Percentiles rank a stretch among this genome's conserved stretches.
These are phyloP conservation scores for Chytriomyces confervae DNA, from an alignment of 192 early-diverging fungal species.

Conservation along the genomic window DNA sequence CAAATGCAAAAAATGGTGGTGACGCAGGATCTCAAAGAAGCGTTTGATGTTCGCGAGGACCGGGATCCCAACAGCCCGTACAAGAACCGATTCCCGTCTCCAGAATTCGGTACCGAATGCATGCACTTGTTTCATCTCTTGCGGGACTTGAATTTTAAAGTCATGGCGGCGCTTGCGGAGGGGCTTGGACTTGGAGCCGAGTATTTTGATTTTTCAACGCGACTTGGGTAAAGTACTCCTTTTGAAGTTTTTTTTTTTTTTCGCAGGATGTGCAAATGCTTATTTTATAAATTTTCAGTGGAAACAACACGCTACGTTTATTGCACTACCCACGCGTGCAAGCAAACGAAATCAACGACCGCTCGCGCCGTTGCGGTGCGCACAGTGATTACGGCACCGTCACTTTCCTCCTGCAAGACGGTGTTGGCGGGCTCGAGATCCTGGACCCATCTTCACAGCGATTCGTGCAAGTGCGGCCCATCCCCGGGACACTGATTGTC, in stretches of 20 bases:
- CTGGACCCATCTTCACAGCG: background rate
- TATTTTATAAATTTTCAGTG: background rate
- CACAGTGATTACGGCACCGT: slow-evolving; percentile 58
- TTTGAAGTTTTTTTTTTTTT: slow-evolving; percentile 37
- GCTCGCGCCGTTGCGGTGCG: slow-evolving; percentile 50
- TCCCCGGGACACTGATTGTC: slow-evolving; percentile 58
- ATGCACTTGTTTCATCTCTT: slow-evolving; percentile 39
- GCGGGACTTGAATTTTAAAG: slow-evolving; percentile 37
- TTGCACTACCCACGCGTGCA: slow-evolving; percentile 32
- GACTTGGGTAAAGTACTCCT: slow-evolving; percentile 29
- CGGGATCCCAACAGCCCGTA: background rate
- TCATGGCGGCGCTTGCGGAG: slow-evolving; percentile 58
- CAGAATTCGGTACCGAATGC: slow-evolving; percentile 4
- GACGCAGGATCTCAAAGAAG: slow-evolving; percentile 24
- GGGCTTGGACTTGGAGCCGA: slow-evolving; percentile 53
- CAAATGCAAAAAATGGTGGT: background rate
- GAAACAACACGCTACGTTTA: slow-evolving; percentile 30
- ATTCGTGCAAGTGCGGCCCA: slow-evolving; percentile 58
- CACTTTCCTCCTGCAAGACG: slow-evolving; percentile 59
- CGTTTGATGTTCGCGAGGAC: slow-evolving; percentile 19
- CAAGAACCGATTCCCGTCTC: slow-evolving; percentile 19
- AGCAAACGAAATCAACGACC: slow-evolving; percentile 17
- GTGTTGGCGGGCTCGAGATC: slow-evolving; percentile 57
- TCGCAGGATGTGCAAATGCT: background rate
- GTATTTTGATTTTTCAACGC: slow-evolving; percentile 35